A percentile compares a stretch with the other conserved stretches of the same genome.
These are phyloP conservation scores for Cotoneaster glaucophyllus DNA, from an alignment of 306 rosid species.

Conservation along the genomic window DNA sequence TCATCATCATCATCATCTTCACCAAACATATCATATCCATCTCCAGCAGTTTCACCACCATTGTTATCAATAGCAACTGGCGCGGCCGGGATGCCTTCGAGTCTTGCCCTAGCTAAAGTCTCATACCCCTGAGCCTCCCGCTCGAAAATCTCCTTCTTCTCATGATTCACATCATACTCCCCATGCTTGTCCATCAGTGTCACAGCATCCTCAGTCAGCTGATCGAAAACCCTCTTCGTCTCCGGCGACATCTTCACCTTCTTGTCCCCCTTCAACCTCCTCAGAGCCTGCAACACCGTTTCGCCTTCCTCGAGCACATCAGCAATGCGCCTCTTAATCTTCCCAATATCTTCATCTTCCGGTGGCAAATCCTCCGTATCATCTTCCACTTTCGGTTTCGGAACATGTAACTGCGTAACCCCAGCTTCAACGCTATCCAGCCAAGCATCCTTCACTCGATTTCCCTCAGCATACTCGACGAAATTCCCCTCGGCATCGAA, in stretches of 20 bases:
- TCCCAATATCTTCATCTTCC: conserved; percentile 28
- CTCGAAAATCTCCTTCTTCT: conserved; percentile 72
- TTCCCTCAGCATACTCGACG: conserved; percentile 65
- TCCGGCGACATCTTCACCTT: conserved; percentile 83
- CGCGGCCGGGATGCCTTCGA: neutral
- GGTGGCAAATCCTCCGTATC: neutral
- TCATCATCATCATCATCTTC: conserved; percentile 1
- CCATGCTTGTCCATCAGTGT: conserved; percentile 96
- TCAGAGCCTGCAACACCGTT: conserved; percentile 84
- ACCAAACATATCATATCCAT: conserved; percentile 13
- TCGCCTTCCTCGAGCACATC: conserved; percentile 72
- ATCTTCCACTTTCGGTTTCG: neutral
- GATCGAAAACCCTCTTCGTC: conserved; percentile 69
- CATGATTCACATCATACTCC: conserved; percentile 86
- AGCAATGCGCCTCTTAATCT: conserved; percentile 83
- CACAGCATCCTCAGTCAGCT: conserved; percentile 94
- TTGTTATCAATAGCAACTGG: neutral
- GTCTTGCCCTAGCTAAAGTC: conserved; percentile 7
- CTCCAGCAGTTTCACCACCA: neutral
- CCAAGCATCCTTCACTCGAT: conserved; percentile 44
- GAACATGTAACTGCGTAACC: neutral
- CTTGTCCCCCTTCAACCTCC: conserved; percentile 90
- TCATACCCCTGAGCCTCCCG: conserved; percentile 59
- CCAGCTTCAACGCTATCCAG: conserved; percentile 2
- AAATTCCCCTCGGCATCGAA: conserved; percentile 79